Evolutionary conservation across 176 grass and related monocot species (phyloP).

Genomic region (Oryza glumipatula): DNA sequence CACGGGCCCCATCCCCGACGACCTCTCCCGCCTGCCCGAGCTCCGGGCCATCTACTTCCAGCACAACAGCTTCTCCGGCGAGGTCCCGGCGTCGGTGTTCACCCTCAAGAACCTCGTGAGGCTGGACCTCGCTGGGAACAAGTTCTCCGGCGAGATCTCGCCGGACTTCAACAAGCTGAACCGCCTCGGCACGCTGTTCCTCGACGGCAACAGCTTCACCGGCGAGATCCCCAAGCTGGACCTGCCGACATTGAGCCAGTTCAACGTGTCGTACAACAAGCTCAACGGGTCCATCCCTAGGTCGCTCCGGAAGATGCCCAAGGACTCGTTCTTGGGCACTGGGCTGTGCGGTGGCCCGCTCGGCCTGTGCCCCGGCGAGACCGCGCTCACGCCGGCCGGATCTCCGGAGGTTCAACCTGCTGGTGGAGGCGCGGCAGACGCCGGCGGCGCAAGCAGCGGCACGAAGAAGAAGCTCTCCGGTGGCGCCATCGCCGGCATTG

Average conservation of each 20-base stretch:
- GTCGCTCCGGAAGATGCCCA: conserved; percentile 75
- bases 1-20: conserved; percentile 60
- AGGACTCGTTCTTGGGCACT: conserved; percentile 68
- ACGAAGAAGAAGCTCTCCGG: conserved; percentile 93
- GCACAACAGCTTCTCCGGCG: conserved; percentile 70
- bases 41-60: conserved; percentile 91
- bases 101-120: conserved; percentile 75
- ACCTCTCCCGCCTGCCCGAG: conserved; percentile 67
- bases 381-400: conserved; percentile 44
- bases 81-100: conserved; percentile 69
- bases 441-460: not conserved
- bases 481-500: conserved; percentile 97
- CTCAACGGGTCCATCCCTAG: conserved; percentile 89
- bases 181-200: conserved; percentile 71
- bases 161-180: conserved; percentile 80
- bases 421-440: conserved; percentile 10
- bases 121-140: conserved; percentile 76
- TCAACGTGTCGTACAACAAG: conserved; percentile 95
- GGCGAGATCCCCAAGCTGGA: conserved; percentile 89
- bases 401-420: conserved; percentile 37
- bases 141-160: conserved; percentile 74
- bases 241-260: conserved; percentile 66
- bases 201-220: conserved; percentile 66
- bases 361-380: conserved; percentile 75
- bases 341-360: conserved; percentile 83